phyloP scores from a whole-genome alignment of 192 early-diverging fungal species.

The Geranomyces variabilis region DNA sequence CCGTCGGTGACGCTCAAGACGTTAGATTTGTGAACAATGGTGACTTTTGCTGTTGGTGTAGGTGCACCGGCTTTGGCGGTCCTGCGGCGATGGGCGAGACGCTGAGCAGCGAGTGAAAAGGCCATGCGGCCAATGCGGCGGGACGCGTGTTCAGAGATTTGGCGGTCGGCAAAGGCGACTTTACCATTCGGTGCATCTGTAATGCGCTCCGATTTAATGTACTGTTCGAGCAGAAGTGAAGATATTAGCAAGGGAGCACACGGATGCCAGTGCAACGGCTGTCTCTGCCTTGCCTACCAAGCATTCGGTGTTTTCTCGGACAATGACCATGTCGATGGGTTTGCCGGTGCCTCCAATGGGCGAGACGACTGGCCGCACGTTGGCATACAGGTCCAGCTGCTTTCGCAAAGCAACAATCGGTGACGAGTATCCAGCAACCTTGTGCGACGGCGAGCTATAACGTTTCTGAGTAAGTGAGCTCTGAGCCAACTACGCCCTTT shows the following conservation, averaged over 20 bases:
- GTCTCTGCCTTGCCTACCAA: slow-evolving; percentile 55
- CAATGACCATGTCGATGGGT: slow-evolving; percentile 92
- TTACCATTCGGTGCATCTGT: slow-evolving; percentile 67
- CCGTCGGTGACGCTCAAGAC: slow-evolving; percentile 94
- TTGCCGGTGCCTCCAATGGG: slow-evolving; percentile 70
- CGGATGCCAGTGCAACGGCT: neutral
- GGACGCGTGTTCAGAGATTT: slow-evolving; percentile 88
- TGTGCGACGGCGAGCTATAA: slow-evolving; percentile 96
- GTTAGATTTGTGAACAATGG: slow-evolving; percentile 97
- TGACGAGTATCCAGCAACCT: slow-evolving; percentile 96
- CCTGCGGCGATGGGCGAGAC: slow-evolving; percentile 36
- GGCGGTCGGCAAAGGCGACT: slow-evolving; percentile 84
- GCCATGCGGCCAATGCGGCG: slow-evolving; percentile 87
- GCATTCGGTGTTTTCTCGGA: slow-evolving; percentile 98
- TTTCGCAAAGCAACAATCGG: slow-evolving; percentile 97
- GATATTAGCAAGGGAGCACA: neutral
- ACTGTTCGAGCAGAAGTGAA: slow-evolving; percentile 49
- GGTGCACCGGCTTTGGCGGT: neutral
- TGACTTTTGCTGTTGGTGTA: slow-evolving; percentile 80
- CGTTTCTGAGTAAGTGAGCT: no score
- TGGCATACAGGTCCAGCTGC: slow-evolving; percentile 94
- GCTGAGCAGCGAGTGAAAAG: slow-evolving; percentile 86
- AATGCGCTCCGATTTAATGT: slow-evolving; percentile 79
- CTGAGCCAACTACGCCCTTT: slow-evolving; percentile 19
- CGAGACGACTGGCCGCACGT: slow-evolving; percentile 85